Evolutionary conservation across 1,284 basidiomycete species (phyloP), one percentile per base, ranked within the genome.

Genomic region (Rhodofomes roseus): DNA sequence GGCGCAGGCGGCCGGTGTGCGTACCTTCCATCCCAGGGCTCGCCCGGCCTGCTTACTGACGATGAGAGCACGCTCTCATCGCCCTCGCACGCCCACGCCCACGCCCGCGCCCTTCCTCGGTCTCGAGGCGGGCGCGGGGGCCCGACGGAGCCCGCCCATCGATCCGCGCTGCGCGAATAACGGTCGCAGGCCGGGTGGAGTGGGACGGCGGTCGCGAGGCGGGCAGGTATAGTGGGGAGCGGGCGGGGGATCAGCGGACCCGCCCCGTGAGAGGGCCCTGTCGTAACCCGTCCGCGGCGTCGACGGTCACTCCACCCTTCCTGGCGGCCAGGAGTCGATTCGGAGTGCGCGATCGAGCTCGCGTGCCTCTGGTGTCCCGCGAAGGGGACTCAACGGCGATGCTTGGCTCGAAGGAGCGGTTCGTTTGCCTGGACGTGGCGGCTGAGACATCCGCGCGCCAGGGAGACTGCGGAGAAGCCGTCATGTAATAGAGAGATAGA

Each of bases 31-130:
- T 48, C 25, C 25, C 46, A 25, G 46, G 46, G 14, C 46, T 27
- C 23, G 46, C 46, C 46, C 46, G 25, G 46, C 46, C 46, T 48
- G 46, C 46, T 48, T 48, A 48, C 46, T 48, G 46, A 48, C 46
- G 44, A 46, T 46, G 44, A 46, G 44, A 46, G 44, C 23, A 23
- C 44, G 22, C 44, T 9, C 25, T 4, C 23, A 23, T 25, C 20
- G n/a, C 23, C 41, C 44, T 25, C 12, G 44, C 14, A 25, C 44
- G 44, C 44, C 23, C 44, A 46, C 44, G 44, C 44, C 22, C 23
- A 27, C 31, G 31, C n/a, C n/a, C n/a, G n/a, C 31, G 11, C 31
- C 31, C 31, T 34, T 34, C 31, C 31, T 34, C 31, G 31, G 31
- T 34, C 31, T 34, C 31, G 31, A 34, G 31, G 31, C 31, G 44